These are phyloP conservation scores for Pholiota conissans DNA, from an alignment of 768 basidiomycete genomes.

Conservation along the genomic window DNA sequence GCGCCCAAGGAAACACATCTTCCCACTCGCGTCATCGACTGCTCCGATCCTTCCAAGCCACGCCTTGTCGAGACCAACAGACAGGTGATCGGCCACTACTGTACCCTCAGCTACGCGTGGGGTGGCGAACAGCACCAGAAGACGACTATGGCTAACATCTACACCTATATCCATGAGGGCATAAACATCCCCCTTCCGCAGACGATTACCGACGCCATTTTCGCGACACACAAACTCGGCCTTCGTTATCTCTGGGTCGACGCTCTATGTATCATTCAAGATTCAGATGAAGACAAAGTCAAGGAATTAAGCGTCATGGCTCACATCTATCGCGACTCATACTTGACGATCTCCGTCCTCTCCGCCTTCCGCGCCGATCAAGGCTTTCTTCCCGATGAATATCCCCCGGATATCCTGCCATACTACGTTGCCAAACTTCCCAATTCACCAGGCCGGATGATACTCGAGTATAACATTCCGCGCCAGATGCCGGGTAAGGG, in stretches of 20 bases:
- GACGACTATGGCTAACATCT: not conserved
- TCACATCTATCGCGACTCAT: not conserved
- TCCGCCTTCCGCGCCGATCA: too few species aligned
- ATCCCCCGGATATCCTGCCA: not conserved
- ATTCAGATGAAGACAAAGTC: not conserved
- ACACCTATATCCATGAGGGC: not conserved
- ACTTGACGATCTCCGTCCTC: not conserved
- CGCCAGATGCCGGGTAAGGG: not conserved
- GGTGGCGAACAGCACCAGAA: not conserved
- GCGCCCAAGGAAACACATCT: not conserved
- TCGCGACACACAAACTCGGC: not conserved
- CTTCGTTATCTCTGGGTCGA: not conserved
- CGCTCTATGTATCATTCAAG: not conserved
- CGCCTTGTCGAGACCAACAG: not conserved
- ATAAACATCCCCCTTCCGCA: not conserved
- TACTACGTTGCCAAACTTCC: not conserved
- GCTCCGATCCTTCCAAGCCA: not conserved
- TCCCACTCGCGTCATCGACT: conserved; percentile 1
- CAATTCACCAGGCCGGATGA: not conserved
- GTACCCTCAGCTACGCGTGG: conserved; percentile 1
- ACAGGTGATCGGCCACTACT: not conserved
- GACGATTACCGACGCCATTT: not conserved
- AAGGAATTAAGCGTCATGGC: not conserved
- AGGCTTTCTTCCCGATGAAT: too few species aligned
- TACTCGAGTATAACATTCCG: not conserved